Conservation (phyloP, 192 early-diverging fungal species). For the Coemansia guatemalensis region DNA sequence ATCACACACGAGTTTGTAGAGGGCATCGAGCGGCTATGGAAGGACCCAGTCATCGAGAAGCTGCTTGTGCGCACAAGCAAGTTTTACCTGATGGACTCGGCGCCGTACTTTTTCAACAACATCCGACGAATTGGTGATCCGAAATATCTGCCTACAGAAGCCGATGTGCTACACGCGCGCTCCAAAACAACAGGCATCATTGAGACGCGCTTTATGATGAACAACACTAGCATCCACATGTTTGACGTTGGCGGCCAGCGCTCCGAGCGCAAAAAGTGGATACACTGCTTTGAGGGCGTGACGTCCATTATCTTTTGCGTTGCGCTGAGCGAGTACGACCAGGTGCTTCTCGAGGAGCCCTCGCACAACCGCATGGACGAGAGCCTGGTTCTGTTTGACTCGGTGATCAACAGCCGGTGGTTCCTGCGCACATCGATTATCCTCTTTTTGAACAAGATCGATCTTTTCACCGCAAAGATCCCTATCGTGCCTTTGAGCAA, state of each 20-base stretch:
- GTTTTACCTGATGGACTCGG: conserved; percentile 91
- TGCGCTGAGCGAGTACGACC: conserved; percentile 91
- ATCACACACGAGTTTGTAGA: conserved; percentile 68
- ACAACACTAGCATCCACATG: conserved; percentile 90
- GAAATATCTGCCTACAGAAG: conserved; percentile 88
- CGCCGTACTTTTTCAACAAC: conserved; percentile 91
- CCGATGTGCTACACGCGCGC: conserved; percentile 94
- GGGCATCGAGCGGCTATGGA: conserved; percentile 71
- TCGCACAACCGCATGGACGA: conserved; percentile 90
- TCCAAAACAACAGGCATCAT: conserved; percentile 97
- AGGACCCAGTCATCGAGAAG: conserved; percentile 64
- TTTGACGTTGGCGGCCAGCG: conserved; percentile 99
- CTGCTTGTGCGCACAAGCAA: conserved; percentile 73
- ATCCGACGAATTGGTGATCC: conserved; percentile 79
- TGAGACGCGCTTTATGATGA: conserved; percentile 92
- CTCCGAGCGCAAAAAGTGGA: conserved; percentile 99
- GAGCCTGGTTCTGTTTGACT: conserved; percentile 87
- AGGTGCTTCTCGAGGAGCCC: conserved; percentile 83
- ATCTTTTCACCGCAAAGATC: conserved; percentile 83
- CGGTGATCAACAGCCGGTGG: conserved; percentile 90
- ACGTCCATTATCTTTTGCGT: conserved; percentile 96
- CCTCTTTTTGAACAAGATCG: conserved; percentile 93
- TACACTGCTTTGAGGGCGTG: conserved; percentile 98
- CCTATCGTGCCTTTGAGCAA: conserved; percentile 70
- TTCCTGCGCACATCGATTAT: conserved; percentile 91